Percentiles rank a stretch among this genome's conserved stretches.
Evolutionary conservation across 176 grass and related monocot genomes (phyloP).

Genomic region (Paspalum vaginatum): DNA sequence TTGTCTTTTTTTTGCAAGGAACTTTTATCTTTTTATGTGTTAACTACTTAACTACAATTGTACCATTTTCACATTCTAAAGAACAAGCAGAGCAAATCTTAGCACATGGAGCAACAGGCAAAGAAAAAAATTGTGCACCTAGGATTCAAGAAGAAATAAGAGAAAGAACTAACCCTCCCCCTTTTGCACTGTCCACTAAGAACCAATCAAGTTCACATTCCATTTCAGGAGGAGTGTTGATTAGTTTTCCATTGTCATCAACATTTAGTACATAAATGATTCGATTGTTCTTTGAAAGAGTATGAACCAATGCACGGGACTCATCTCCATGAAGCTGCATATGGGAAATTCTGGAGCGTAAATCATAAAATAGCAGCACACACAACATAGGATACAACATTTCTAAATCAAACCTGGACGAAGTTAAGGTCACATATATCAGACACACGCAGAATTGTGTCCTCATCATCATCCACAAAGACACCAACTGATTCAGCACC

Average conservation of each 20-base stretch:
- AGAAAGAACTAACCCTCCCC: conserved; percentile 65
- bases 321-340: conserved; percentile 87
- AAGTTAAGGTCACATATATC: conserved; percentile 70
- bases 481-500: conserved; percentile 79
- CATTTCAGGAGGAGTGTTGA: conserved; percentile 57
- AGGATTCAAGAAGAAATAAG: background rate
- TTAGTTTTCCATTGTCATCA: conserved; percentile 69
- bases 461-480: conserved; percentile 88
- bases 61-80: conserved; percentile 11
- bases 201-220: conserved; percentile 75
- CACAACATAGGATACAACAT: background rate
- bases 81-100: conserved; percentile 13
- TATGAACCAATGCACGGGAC: conserved; percentile 62
- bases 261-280: conserved; percentile 90
- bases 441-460: conserved; percentile 66
- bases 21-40: background rate
- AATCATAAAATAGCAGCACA: background rate
- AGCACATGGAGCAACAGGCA: background rate
- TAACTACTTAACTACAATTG: background rate
- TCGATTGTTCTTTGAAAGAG: conserved; percentile 48
- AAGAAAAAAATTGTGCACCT: background rate
- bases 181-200: conserved; percentile 79
- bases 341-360: conserved; percentile 10
- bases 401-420: conserved; percentile 58
- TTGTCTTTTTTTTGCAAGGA: background rate